Percentiles rank a stretch among this genome's conserved stretches.
phyloP scores from a whole-genome alignment of 306 rosid species.

The Cicer bijugum region DNA sequence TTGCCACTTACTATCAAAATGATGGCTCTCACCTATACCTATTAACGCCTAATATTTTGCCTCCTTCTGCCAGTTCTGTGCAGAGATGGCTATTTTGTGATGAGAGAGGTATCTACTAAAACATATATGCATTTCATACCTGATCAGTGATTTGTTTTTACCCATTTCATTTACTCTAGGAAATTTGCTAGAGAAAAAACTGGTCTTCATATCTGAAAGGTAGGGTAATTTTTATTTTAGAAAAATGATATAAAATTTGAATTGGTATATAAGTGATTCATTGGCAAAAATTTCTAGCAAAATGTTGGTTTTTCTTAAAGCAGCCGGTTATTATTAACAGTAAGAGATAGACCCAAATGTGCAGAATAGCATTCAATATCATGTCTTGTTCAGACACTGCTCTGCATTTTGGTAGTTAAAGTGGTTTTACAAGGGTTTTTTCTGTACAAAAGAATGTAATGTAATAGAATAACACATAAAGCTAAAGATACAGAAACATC shows the following conservation, averaged over 20 bases:
- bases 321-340: slow-evolving; percentile 42
- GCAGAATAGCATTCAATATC: slow-evolving; percentile 13
- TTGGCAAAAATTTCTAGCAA: slow-evolving; percentile 48
- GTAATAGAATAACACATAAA: slow-evolving; percentile 6
- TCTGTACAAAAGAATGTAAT: slow-evolving; percentile 13
- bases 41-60: slow-evolving; percentile 70
- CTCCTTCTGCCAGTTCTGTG: slow-evolving; percentile 71
- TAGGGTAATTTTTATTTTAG: slow-evolving; percentile 24
- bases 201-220: slow-evolving; percentile 42
- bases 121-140: slow-evolving; percentile 29
- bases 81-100: slow-evolving; percentile 65
- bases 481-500: slow-evolving; percentile 18
- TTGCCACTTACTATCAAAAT: slow-evolving; percentile 70
- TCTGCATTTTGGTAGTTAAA: slow-evolving; percentile 31
- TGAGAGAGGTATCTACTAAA: slow-evolving; percentile 58
- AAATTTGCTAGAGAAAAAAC: slow-evolving; percentile 38
- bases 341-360: slow-evolving; percentile 25
- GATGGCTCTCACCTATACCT: slow-evolving; percentile 77
- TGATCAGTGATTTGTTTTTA: slow-evolving; percentile 29
- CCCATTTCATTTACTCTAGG: slow-evolving; percentile 34
- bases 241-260: slow-evolving; percentile 33
- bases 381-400: slow-evolving; percentile 16
- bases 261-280: slow-evolving; percentile 25
- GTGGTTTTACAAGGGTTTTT: slow-evolving; percentile 14
- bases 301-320: slow-evolving; percentile 44